A percentile compares a stretch with the other conserved stretches of the same genome.
Conservation (phyloP, 1,284 basidiomycete species). For the Papiliotrema nemorosa region DNA sequence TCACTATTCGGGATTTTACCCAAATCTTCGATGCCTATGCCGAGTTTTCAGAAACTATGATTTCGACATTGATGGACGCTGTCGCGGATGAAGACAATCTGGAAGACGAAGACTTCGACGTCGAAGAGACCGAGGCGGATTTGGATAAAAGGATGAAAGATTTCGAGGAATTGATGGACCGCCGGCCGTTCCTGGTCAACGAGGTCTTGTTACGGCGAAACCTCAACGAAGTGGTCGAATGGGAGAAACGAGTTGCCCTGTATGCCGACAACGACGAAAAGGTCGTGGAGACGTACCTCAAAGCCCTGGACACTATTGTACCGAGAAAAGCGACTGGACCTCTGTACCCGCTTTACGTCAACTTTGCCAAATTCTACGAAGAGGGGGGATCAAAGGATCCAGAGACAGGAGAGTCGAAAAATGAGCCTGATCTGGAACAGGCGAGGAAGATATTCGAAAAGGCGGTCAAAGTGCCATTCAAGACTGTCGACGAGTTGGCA, state of each 20-base stretch:
- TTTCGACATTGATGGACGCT: conserved; percentile 87
- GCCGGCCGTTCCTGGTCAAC: conserved; percentile 93
- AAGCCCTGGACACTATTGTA: conserved; percentile 81
- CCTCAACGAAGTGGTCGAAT: conserved; percentile 97
- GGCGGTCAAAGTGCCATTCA: conserved; percentile 86
- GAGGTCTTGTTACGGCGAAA: conserved; percentile 92
- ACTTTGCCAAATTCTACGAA: conserved; percentile 97
- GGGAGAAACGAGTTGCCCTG: conserved; percentile 96
- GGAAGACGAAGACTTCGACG: conserved; percentile 70
- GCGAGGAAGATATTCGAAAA: conserved; percentile 91
- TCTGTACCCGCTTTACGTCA: conserved; percentile 84
- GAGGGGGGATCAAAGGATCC: conserved; percentile 68
- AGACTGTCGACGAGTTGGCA: conserved; percentile 93
- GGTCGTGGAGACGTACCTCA: conserved; percentile 87
- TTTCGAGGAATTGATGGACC: conserved; percentile 92
- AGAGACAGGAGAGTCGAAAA: conserved; percentile 57
- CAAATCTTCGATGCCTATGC: conserved; percentile 97
- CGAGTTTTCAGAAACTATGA: conserved; percentile 87
- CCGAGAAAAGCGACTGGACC: conserved; percentile 90
- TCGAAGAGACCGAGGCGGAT: conserved; percentile 74
- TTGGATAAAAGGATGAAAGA: conserved; percentile 86
- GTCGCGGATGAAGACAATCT: conserved; percentile 56
- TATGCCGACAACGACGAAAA: conserved; percentile 92
- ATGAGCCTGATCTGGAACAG: conserved; percentile 75
- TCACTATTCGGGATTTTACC: conserved; percentile 96